Percentiles rank a stretch among this genome's conserved stretches.
Conservation (phyloP, 805 yeast species). For the Yarrowia porcina region DNA sequence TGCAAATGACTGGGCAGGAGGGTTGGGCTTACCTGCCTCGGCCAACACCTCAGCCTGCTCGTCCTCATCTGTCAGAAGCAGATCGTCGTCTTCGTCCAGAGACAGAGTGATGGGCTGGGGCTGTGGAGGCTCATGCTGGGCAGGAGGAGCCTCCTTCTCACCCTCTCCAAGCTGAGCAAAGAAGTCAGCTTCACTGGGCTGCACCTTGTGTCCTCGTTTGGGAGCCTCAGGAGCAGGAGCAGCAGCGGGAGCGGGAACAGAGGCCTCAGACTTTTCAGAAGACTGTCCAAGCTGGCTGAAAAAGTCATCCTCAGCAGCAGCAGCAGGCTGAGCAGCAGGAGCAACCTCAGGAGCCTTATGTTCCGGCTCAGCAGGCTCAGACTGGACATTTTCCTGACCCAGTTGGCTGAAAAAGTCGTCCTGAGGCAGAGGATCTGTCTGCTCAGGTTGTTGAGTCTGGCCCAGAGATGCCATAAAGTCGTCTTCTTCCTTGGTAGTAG, state of each 20-base stretch:
- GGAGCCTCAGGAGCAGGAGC: neutral
- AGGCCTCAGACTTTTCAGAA: neutral
- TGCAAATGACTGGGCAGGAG: constrained; percentile 3
- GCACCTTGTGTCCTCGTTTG: neutral
- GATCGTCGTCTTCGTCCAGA: constrained; percentile 36
- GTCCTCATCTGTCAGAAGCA: constrained; percentile 34
- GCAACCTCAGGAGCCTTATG: neutral
- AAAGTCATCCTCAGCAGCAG: constrained; percentile 10
- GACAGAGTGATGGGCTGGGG: constrained; percentile 27
- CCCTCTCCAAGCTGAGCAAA: neutral
- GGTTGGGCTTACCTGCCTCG: constrained; percentile 11
- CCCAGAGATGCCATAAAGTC: constrained; percentile 8
- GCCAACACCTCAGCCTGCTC: constrained; percentile 6
- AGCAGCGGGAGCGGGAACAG: neutral
- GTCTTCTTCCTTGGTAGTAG: neutral
- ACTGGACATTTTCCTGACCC: neutral
- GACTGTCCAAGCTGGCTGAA: constrained; percentile 9
- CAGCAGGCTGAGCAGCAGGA: neutral
- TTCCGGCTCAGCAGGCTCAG: neutral
- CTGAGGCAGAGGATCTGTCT: constrained; percentile 2
- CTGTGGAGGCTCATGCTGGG: neutral
- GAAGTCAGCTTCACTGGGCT: neutral
- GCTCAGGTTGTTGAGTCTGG: constrained; percentile 17
- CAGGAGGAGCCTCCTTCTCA: neutral
- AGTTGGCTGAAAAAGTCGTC: constrained; percentile 6